Evolutionary conservation across 305 asterid species (phyloP).

Genomic region (Fraxinus velutina): DNA sequence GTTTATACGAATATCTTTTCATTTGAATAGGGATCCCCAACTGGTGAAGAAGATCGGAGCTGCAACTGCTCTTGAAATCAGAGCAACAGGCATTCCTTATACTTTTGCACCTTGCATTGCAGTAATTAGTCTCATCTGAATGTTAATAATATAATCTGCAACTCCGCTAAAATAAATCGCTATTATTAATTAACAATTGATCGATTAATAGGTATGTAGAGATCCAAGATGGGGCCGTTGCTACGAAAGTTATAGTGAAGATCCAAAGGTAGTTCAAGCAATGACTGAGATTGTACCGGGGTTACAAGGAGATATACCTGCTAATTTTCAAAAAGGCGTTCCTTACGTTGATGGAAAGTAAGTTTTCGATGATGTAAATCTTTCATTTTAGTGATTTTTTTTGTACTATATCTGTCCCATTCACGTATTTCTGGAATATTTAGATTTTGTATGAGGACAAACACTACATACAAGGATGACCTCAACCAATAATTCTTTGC

Average conservation of each 20-base stretch:
- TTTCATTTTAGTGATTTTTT: not conserved
- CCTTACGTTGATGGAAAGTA: slow-evolving; percentile 4
- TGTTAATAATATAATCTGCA: not conserved
- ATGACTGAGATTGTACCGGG: not conserved
- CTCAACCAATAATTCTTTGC: not conserved
- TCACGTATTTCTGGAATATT: not conserved
- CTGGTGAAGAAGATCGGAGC: slow-evolving; percentile 4
- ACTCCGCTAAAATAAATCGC: not conserved
- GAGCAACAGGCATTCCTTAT: slow-evolving; percentile 9
- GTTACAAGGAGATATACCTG: not conserved
- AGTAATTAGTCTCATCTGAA: not conserved
- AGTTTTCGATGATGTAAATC: not conserved
- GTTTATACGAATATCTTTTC: not conserved
- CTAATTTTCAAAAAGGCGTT: not conserved
- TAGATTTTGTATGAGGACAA: not conserved
- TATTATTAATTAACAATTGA: not conserved
- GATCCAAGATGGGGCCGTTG: slow-evolving; percentile 12
- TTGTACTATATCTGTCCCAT: not conserved
- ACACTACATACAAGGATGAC: not conserved
- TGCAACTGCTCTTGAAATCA: not conserved
- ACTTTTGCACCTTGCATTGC: slow-evolving; percentile 12
- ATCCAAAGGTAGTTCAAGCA: not conserved
- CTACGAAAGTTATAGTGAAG: slow-evolving; percentile 1
- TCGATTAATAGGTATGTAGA: not conserved
- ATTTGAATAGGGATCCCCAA: not conserved